Percentiles rank a stretch among this genome's conserved stretches.
phyloP scores from a whole-genome alignment of 176 grass and related monocot species.

The Phoenix roebelenii region DNA sequence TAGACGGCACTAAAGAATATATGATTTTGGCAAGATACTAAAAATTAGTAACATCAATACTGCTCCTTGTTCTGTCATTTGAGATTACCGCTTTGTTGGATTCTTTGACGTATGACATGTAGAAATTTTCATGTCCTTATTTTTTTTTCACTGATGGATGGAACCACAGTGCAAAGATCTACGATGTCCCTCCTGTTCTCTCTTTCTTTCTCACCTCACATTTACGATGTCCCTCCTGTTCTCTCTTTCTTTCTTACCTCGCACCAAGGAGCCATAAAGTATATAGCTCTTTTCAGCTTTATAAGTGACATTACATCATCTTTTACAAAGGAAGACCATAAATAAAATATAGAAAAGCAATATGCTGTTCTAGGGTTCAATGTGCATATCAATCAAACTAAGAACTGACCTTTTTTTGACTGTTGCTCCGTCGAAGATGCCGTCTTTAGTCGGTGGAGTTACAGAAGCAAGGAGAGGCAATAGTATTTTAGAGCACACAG shows the following conservation, averaged over 20 bases:
- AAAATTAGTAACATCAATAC: too few species aligned
- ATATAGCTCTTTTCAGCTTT: slow-evolving; percentile 51
- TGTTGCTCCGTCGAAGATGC: slow-evolving; percentile 26
- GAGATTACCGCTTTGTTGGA: too few species aligned
- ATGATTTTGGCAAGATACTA: too few species aligned
- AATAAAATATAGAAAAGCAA: background rate
- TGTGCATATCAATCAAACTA: background rate
- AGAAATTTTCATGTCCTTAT: too few species aligned
- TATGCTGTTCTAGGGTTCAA: slow-evolving; percentile 15
- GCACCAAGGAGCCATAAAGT: slow-evolving; percentile 18
- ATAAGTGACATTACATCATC: slow-evolving; percentile 41
- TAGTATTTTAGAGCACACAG: slow-evolving; percentile 21
- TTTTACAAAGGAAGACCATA: slow-evolving; percentile 25
- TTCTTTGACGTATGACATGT: too few species aligned
- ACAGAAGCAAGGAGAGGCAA: slow-evolving; percentile 24
- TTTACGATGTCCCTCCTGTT: background rate
- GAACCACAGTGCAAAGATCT: too few species aligned
- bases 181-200: background rate
- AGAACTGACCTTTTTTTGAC: background rate
- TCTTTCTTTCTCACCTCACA: slow-evolving; percentile 7
- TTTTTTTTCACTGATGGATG: too few species aligned
- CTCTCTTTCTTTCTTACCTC: background rate
- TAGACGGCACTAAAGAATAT: too few species aligned
- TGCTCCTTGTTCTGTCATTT: too few species aligned
- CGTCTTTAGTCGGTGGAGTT: slow-evolving; percentile 25